Evolutionary conservation across 164 flowering plant genomes (phyloP), one percentile per base, ranked within the genome.

Genomic region (Umbilicus rupestris): DNA sequence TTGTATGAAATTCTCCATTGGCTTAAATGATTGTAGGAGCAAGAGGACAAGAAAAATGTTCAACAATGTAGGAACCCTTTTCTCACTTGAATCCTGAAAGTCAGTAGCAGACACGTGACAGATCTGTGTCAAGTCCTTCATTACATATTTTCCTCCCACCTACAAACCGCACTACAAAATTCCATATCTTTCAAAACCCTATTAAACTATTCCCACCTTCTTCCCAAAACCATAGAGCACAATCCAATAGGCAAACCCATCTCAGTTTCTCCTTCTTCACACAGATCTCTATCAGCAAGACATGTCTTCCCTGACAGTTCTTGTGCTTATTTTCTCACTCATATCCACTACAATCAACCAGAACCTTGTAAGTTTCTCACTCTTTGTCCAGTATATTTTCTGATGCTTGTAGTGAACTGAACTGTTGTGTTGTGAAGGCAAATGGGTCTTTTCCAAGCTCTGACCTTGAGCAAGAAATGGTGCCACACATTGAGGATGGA

Each of bases 401-500:
- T 64, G 35, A 31, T 28, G 31, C 2, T 55, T 26, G 22, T n/a
- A 47, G 0, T n/a, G 55, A n/a, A n/a, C 24, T 52, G 30, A 47
- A 47, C 22, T 73, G 60, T 64, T 69, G 66, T 52, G 20, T 22
- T 68, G 73, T 68, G 62, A 33, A 80, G 84, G 81, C 63, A 42
- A 79, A 69, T 69, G 80, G 70, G 67, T 66, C 76, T 26, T 52
- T 10, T 22, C 58, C 30, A 52, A 52, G 30, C 24, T 10, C 15
- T 22, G 58, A 52, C 14, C 15, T 52, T 26, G 58, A 52, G 29
- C 29, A 52, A 26, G 58, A 64, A 33, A 79, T 88, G 90, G 81
- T 82, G 78, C 95, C 97, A 14, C 28, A 81, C 70, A 70, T 80
- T 63, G 88, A 76, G 68, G 71, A 60, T 14, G 81, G 66, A 47